These are phyloP conservation scores for Aethionema arabicum DNA, from an alignment of 345 rosid species.

Conservation along the genomic window DNA sequence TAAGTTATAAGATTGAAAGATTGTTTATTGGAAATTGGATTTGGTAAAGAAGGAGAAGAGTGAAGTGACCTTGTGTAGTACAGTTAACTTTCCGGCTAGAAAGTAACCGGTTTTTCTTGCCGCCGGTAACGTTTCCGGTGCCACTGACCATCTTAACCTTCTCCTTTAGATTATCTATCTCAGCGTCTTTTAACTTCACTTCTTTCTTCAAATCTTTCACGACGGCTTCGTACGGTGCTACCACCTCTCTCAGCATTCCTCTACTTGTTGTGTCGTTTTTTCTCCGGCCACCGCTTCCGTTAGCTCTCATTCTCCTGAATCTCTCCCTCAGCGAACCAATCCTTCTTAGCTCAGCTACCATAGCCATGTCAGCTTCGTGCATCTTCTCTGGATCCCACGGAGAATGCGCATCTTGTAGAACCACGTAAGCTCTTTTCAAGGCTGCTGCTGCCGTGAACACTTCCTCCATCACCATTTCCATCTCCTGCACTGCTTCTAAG, in stretches of 20 bases:
- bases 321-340: conserved; percentile 69
- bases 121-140: conserved; percentile 34
- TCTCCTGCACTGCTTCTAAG: conserved; percentile 45
- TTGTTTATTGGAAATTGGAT: not conserved
- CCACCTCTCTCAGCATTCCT: conserved; percentile 71
- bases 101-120: conserved; percentile 60
- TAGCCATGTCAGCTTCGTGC: conserved; percentile 76
- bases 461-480: conserved; percentile 63
- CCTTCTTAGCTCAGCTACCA: conserved; percentile 78
- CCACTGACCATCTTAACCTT: conserved; percentile 45
- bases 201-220: conserved; percentile 85
- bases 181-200: conserved; percentile 61
- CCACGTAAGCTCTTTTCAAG: conserved; percentile 71
- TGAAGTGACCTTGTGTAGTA: conserved; percentile 42
- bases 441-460: conserved; percentile 71
- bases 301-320: conserved; percentile 52
- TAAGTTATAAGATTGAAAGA: conserved; percentile 3
- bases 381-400: conserved; percentile 97
- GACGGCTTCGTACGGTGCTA: conserved; percentile 92
- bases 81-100: conserved; percentile 79
- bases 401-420: conserved; percentile 83
- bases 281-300: conserved; percentile 35
- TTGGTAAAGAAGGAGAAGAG: conserved; percentile 11
- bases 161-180: conserved; percentile 79
- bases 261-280: conserved; percentile 36